phyloP scores from a whole-genome alignment of 2,329 filamentous ascomycete species.

The Diaporthe aspalathi region DNA sequence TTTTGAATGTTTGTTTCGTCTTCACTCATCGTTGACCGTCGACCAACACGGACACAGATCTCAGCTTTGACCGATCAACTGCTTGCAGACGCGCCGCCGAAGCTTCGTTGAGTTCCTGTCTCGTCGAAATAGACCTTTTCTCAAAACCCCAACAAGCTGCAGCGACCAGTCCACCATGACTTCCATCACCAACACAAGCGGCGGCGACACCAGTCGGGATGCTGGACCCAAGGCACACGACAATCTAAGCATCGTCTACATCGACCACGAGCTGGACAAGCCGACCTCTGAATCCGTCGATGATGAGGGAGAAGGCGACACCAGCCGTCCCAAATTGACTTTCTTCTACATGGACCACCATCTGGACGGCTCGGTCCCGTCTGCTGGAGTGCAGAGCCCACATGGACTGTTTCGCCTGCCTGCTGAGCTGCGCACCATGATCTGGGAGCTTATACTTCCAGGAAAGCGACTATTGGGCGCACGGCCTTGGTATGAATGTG shows the following conservation, averaged over 20 bases:
- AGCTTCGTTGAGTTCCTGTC: too few relatives aligned
- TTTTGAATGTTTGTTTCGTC: not conserved
- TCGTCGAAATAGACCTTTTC: not conserved
- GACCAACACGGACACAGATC: not conserved
- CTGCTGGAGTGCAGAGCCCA: not conserved
- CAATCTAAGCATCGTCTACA: slow-evolving; percentile 3
- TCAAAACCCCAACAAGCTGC: not conserved
- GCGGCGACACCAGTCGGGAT: not conserved
- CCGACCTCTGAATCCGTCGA: not conserved
- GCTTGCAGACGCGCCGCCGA: too few relatives aligned
- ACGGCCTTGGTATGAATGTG: not conserved
- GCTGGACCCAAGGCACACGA: not conserved
- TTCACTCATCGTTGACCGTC: not conserved
- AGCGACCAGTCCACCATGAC: not conserved
- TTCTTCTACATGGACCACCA: not conserved
- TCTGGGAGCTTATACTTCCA: not conserved
- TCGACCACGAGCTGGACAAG: slow-evolving; percentile 1
- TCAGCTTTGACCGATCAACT: not conserved
- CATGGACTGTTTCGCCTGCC: not conserved
- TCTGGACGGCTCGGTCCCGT: not conserved
- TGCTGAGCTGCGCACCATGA: not conserved
- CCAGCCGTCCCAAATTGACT: not conserved
- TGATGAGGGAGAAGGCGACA: not conserved
- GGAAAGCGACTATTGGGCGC: not conserved
- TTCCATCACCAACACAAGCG: not conserved